A percentile compares a stretch with the other conserved stretches of the same genome.
Conservation (phyloP, 2,329 filamentous ascomycete species). For the Akanthomyces lecanii region DNA sequence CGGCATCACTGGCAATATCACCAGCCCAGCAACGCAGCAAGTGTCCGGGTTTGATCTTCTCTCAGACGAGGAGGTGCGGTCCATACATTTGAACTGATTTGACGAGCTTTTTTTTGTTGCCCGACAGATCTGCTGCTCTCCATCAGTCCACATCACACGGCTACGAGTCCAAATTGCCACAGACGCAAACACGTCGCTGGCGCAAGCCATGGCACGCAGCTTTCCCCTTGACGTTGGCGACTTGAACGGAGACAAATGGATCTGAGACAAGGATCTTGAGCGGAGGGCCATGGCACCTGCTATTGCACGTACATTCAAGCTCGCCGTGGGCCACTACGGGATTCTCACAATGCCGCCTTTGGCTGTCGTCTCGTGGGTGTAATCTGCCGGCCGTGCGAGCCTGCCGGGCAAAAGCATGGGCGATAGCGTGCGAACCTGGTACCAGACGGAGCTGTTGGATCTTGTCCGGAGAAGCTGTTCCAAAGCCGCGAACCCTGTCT, state of each 20-base stretch:
- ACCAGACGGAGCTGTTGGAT: not conserved
- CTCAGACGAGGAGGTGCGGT: too few relatives aligned
- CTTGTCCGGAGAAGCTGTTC: not conserved
- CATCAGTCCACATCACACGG: too few relatives aligned
- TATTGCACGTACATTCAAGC: not conserved
- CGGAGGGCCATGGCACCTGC: not conserved
- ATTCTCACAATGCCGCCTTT: not conserved
- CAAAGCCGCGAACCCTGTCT: not conserved
- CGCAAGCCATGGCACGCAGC: not conserved
- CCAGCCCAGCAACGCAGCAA: too few relatives aligned
- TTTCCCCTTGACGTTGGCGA: not conserved
- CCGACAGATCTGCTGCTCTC: too few relatives aligned
- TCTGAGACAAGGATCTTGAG: too few relatives aligned
- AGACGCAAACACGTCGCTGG: not conserved
- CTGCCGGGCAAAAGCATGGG: too few relatives aligned
- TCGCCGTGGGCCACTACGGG: not conserved
- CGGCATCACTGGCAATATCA: too few relatives aligned
- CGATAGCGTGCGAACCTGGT: not conserved
- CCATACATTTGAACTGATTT: too few relatives aligned
- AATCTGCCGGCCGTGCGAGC: not conserved
- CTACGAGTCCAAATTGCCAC: not conserved
- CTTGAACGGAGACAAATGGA: not conserved
- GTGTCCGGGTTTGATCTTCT: too few relatives aligned
- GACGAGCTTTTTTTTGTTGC: too few relatives aligned
- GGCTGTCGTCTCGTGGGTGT: not conserved